These are phyloP conservation scores for Fusarium sp. DNA, from an alignment of 2,329 filamentous ascomycete species.

Conservation along the genomic window DNA sequence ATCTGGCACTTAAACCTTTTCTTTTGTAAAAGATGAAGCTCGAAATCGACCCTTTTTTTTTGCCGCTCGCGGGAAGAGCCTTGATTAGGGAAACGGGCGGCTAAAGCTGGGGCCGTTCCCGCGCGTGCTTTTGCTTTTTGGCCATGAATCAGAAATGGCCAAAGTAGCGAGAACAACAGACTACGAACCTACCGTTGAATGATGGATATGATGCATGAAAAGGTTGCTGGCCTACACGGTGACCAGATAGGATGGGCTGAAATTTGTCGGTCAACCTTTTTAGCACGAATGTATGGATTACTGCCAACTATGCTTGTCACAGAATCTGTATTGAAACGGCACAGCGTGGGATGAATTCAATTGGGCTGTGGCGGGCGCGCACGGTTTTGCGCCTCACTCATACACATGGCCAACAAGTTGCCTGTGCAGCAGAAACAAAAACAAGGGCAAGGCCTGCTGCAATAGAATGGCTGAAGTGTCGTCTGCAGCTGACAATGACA, in stretches of 20 bases:
- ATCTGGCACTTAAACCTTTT: neutral
- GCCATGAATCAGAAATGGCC: neutral
- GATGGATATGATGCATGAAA: neutral
- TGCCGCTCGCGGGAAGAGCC: slow-evolving; percentile 7
- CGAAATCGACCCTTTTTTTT: neutral
- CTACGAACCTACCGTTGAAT: neutral
- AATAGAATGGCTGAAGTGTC: neutral
- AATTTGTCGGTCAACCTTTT: slow-evolving; percentile 8
- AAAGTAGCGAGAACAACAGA: neutral
- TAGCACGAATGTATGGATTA: neutral
- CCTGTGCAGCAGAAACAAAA: neutral
- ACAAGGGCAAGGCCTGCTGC: neutral
- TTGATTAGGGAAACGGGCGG: slow-evolving; percentile 23
- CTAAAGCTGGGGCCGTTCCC: slow-evolving; percentile 33
- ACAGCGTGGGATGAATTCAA: slow-evolving; percentile 14
- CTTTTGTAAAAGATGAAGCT: neutral
- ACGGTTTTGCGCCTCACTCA: slow-evolving; percentile 11
- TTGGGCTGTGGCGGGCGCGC: slow-evolving; percentile 2
- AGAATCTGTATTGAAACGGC: slow-evolving; percentile 13
- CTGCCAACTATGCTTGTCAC: neutral
- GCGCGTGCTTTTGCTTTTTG: slow-evolving; percentile 27
- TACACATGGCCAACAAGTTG: neutral
- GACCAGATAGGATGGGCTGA: neutral
- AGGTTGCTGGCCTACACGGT: neutral
- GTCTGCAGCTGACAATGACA: neutral